phyloP scores from a whole-genome alignment of 768 basidiomycete genomes.

The Pleurotus eryngii region DNA sequence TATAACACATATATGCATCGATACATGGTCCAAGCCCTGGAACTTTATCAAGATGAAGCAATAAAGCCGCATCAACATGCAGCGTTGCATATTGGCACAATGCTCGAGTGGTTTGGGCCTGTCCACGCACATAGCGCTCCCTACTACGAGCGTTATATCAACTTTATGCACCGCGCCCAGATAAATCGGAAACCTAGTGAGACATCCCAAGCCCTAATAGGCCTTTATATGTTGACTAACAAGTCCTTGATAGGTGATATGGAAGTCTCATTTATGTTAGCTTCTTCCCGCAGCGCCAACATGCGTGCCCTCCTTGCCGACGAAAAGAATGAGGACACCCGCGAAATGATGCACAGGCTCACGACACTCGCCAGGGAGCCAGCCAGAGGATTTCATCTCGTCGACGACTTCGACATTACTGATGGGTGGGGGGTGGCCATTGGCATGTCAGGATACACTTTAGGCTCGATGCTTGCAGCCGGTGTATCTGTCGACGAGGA shows the following conservation, averaged over 20 bases:
- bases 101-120: constrained; percentile 19
- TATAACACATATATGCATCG: constrained; percentile 17
- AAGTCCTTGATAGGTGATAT: constrained; percentile 12
- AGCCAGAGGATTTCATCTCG: constrained; percentile 11
- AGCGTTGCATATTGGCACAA: constrained; percentile 18
- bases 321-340: neutral
- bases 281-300: constrained; percentile 10
- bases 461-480: neutral
- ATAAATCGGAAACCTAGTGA: constrained; percentile 20
- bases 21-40: constrained; percentile 13
- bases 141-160: constrained; percentile 27
- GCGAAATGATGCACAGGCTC: constrained; percentile 9
- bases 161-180: constrained; percentile 17
- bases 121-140: constrained; percentile 22
- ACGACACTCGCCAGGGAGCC: constrained; percentile 14
- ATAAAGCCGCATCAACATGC: constrained; percentile 20
- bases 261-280: constrained; percentile 15
- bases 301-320: constrained; percentile 13
- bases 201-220: neutral
- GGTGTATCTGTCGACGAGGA: neutral
- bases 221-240: neutral
- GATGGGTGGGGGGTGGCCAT: neutral
- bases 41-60: constrained; percentile 14
- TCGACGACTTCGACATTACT: constrained; percentile 5
- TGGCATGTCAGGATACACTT: neutral